Evolutionary conservation across 2,329 filamentous ascomycete genomes (phyloP).

Genomic region (Sporothrix schenckii): DNA sequence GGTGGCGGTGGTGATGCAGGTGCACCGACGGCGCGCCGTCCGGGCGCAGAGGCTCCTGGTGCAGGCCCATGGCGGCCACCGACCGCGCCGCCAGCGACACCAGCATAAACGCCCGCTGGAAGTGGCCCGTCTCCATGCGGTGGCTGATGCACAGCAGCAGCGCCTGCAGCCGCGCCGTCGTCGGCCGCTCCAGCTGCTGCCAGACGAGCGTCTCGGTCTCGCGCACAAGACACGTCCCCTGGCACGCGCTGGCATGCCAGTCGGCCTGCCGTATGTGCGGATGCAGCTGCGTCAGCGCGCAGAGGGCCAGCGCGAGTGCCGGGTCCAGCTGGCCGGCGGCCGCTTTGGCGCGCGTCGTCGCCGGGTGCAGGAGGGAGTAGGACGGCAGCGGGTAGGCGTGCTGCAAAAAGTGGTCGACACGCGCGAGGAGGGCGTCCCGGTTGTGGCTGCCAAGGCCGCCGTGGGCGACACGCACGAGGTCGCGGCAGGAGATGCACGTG

Average conservation of each 20-base stretch:
- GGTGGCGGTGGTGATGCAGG: background rate
- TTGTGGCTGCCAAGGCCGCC: no score
- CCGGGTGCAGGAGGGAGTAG: background rate
- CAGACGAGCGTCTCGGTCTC: background rate
- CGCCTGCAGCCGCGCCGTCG: background rate
- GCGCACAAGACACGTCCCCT: background rate
- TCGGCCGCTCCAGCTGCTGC: background rate
- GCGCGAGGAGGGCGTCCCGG: background rate
- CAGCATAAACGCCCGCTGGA: slow-evolving; percentile 3
- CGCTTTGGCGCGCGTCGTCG: background rate
- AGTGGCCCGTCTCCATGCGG: slow-evolving; percentile 6
- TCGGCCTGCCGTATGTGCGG: background rate
- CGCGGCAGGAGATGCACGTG: background rate
- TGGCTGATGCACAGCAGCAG: slow-evolving; percentile 1
- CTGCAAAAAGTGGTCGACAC: background rate
- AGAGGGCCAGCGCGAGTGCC: background rate
- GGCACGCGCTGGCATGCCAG: background rate
- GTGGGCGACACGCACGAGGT: background rate
- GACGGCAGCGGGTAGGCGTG: slow-evolving; percentile 1
- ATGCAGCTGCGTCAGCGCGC: background rate
- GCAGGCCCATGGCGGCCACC: background rate
- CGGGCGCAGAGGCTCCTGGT: background rate
- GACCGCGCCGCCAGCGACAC: slow-evolving; percentile 1
- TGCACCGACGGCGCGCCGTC: no score
- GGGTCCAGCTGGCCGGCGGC: slow-evolving; percentile 8